phyloP scores from a whole-genome alignment of 148 eudicot genomes.

The Bassia scoparia region DNA sequence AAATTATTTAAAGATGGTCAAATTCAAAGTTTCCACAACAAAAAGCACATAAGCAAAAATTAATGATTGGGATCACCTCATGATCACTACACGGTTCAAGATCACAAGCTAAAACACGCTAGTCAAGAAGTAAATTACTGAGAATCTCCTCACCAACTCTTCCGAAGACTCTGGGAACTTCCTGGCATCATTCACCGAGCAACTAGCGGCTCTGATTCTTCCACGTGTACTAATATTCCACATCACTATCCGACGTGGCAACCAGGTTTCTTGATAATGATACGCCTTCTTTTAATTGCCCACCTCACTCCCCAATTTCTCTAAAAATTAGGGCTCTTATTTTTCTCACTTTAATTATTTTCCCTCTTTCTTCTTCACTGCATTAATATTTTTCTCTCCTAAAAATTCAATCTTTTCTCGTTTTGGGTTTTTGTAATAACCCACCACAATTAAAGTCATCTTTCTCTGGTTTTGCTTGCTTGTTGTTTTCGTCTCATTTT shows the following conservation, averaged over 20 bases:
- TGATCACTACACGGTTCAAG: neutral
- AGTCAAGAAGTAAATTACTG: neutral
- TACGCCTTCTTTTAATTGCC: conserved; percentile 37
- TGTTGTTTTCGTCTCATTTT: neutral
- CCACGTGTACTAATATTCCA: conserved; percentile 55
- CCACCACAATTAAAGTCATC: neutral
- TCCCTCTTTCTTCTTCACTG: neutral
- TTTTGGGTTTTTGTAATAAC: neutral
- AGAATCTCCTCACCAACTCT: conserved; percentile 32
- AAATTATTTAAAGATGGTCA: too few relatives aligned
- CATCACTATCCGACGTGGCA: conserved; percentile 78
- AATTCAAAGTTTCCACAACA: neutral
- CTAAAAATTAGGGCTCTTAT: conserved; percentile 30
- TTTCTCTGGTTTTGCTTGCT: conserved; percentile 10
- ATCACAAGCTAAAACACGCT: neutral
- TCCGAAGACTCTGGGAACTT: conserved; percentile 76
- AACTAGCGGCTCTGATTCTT: conserved; percentile 32
- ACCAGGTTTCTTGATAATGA: conserved; percentile 46
- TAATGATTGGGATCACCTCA: neutral
- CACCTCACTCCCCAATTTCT: neutral
- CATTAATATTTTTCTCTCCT: conserved; percentile 2
- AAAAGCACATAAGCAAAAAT: neutral
- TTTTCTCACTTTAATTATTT: neutral
- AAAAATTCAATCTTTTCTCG: neutral
- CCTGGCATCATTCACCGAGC: conserved; percentile 43